Conservation (phyloP, 129 eudicot genomes). For the carrot (Daucus carota) region DNA sequence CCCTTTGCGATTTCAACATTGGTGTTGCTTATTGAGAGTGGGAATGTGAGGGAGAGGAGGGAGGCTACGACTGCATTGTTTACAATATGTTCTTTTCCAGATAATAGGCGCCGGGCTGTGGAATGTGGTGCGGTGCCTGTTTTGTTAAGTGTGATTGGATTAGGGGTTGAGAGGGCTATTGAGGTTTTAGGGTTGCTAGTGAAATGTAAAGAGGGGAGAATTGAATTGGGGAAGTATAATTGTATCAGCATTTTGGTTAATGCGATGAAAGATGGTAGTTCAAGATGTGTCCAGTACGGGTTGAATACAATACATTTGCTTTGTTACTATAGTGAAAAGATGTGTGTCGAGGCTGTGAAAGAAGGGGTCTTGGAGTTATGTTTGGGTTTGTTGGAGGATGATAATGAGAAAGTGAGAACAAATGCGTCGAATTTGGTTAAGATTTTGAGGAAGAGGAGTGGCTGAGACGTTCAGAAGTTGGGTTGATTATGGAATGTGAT, state of each 20-base stretch:
- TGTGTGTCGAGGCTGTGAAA: constrained; percentile 43
- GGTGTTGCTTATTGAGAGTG: constrained; percentile 38
- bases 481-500: constrained; percentile 6
- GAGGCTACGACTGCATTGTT: constrained; percentile 87
- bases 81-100: constrained; percentile 66
- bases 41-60: constrained; percentile 60
- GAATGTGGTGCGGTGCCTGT: constrained; percentile 63
- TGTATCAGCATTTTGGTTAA: constrained; percentile 43
- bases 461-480: constrained; percentile 9
- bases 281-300: constrained; percentile 81
- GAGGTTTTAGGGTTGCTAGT: constrained; percentile 81
- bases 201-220: constrained; percentile 59
- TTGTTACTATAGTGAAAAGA: constrained; percentile 45
- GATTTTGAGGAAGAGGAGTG: constrained; percentile 41
- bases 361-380: constrained; percentile 74
- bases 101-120: constrained; percentile 72
- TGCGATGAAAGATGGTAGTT: constrained; percentile 62
- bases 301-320: constrained; percentile 51
- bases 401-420: constrained; percentile 70
- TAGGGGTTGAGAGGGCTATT: constrained; percentile 82
- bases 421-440: constrained; percentile 74
- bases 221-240: constrained; percentile 56
- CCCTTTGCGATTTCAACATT: constrained; percentile 64
- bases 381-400: constrained; percentile 74
- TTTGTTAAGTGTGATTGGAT: constrained; percentile 26